Conservation (phyloP, 352 stramenopile species). For the Globisporangium ultimum region DNA sequence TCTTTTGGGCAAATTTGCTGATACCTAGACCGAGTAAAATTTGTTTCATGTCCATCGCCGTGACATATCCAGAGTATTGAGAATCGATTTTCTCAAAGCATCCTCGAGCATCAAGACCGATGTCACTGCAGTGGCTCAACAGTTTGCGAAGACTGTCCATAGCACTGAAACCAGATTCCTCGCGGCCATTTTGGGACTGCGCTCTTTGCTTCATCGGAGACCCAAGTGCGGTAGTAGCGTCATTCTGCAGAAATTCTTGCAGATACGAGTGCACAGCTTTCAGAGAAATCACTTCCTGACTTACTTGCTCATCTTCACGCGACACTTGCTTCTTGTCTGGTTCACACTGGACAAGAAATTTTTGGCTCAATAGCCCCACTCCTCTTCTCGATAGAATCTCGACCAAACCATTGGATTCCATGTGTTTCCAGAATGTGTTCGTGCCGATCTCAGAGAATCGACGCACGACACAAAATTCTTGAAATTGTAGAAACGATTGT, state of each 20-base stretch:
- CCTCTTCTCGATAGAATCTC: constrained; percentile 38
- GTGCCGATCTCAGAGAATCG: constrained; percentile 30
- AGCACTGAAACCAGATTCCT: neutral
- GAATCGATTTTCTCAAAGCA: constrained; percentile 48
- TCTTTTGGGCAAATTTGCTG: constrained; percentile 15
- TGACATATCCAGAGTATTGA: constrained; percentile 37
- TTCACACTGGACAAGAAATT: constrained; percentile 21
- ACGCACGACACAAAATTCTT: constrained; percentile 55
- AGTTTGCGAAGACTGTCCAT: constrained; percentile 20
- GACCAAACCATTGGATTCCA: constrained; percentile 38
- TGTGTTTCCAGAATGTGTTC: constrained; percentile 40
- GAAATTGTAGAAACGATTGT: constrained; percentile 26
- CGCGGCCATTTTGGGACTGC: neutral
- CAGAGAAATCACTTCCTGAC: constrained; percentile 21
- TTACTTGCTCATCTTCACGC: constrained; percentile 4
- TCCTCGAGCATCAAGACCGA: constrained; percentile 43
- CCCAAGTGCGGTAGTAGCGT: neutral
- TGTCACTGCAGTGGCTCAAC: constrained; percentile 26
- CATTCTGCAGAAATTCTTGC: constrained; percentile 9
- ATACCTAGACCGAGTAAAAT: constrained; percentile 39
- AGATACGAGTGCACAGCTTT: constrained; percentile 29
- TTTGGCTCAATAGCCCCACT: constrained; percentile 27
- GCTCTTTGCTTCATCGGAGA: neutral
- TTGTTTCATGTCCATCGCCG: constrained; percentile 52
- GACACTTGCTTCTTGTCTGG: constrained; percentile 3